Base-by-base conservation (phyloP, 2,329 filamentous ascomycete genomes). In the Geosmithia morbida region DNA sequence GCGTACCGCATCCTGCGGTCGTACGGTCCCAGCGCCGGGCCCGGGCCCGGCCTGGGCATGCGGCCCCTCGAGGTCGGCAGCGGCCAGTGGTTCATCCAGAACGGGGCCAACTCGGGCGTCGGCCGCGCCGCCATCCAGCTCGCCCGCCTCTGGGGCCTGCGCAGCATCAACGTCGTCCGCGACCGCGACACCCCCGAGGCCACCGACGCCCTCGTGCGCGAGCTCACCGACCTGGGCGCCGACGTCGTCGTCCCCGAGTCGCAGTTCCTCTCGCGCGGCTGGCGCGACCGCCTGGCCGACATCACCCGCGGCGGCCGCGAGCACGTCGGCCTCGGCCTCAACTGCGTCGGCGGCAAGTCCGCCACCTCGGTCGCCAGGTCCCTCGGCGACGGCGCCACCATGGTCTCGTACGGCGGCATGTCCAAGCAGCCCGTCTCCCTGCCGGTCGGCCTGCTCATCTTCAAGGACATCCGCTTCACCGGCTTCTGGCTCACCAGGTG, bases 371-470 rank as follows among this genome's bases (percentile, higher is more conserved):
- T 98, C 58, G 83, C 89, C 6, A 86, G 88, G 57, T 74, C 77
- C 7, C 72, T 98, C 2, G 72, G 75, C 5, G 68, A 78, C 0
- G 76, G 78, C 19, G 85, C 77, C 1, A 81, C 83, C 48, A 71
- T 97, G 63, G 87, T 98, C 20, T 95, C 90, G 4, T 98, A 98
- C 60, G 92, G 92, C 22, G 90, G 86, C 46, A 98, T 98, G 92
- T 81, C 85, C 33, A 85, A 85, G 61, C 83, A 94, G 67, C 89
- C 90, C 0, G 75, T 96, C 22, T 72, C 75, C 7, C 66, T 97
- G 51, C 87, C 90, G 0, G 85, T 89, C 1, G 85, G 85, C 0
- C 70, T 94, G 54, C 70, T 97, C 50, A 98, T 98, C 56, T 98
- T 98, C 70, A 92, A 90, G 64, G 81, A 97, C 56, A 73, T 97